Evolutionary conservation across 176 grass and related monocot species (phyloP).

Genomic region (Eremochloa ophiuroides): DNA sequence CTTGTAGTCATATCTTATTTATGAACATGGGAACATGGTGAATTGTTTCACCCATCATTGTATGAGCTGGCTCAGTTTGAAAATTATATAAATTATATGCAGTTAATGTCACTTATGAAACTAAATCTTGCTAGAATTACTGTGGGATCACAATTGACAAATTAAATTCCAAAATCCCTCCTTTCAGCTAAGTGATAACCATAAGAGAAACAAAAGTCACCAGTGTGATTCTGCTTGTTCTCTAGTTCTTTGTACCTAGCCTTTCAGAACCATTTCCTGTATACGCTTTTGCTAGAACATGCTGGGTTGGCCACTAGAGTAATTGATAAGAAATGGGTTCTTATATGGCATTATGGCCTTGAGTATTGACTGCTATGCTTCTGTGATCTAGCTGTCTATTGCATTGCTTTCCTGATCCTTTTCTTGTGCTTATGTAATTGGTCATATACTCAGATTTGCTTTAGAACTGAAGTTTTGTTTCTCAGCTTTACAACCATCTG

Average conservation of each 20-base stretch:
- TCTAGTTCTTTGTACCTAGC: background rate
- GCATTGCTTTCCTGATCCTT: conserved; percentile 3
- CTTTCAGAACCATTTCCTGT: background rate
- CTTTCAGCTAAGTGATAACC: background rate
- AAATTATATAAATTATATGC: background rate
- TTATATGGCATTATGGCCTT: background rate
- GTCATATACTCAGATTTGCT: background rate
- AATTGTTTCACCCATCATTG: background rate
- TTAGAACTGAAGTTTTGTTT: conserved; percentile 15
- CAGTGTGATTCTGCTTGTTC: background rate
- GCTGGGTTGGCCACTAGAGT: background rate
- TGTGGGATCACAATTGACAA: background rate
- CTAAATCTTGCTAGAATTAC: background rate
- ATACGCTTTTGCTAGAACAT: background rate
- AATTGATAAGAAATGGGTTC: background rate
- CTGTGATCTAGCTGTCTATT: conserved; percentile 1
- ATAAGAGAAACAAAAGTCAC: background rate
- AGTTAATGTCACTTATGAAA: background rate
- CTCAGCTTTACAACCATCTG: conserved; percentile 1
- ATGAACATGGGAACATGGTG: background rate
- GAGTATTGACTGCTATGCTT: background rate
- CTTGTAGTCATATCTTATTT: background rate
- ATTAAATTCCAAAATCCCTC: background rate
- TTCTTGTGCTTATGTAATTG: background rate
- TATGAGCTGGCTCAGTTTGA: background rate